A percentile compares a stretch with the other conserved stretches of the same genome.
Conservation (phyloP, 2,329 filamentous ascomycete genomes). For the Aspergillus vadensis region DNA sequence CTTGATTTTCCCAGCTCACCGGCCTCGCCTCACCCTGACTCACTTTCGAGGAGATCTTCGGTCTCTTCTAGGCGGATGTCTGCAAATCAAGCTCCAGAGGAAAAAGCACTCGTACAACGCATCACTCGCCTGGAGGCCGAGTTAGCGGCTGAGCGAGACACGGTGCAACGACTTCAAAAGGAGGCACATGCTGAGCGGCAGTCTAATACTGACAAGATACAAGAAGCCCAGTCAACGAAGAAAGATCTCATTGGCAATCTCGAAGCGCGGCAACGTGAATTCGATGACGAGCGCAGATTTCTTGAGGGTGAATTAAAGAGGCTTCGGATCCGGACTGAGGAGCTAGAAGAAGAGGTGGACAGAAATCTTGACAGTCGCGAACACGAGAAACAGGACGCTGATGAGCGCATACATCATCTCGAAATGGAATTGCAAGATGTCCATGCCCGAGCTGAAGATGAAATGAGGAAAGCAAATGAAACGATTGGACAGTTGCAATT, state of each 20-base stretch:
- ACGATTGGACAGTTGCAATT: slow-evolving; percentile 60
- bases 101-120: slow-evolving; percentile 63
- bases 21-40: slow-evolving; percentile 45
- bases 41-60: slow-evolving; percentile 59
- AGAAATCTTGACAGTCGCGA: slow-evolving; percentile 79
- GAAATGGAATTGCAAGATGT: slow-evolving; percentile 70
- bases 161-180: slow-evolving; percentile 66
- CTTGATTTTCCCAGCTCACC: slow-evolving; percentile 44
- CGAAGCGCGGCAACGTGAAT: slow-evolving; percentile 87
- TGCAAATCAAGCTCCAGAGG: slow-evolving; percentile 60
- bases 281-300: slow-evolving; percentile 78
- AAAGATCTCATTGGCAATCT: slow-evolving; percentile 93
- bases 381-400: slow-evolving; percentile 71
- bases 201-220: slow-evolving; percentile 66
- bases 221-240: slow-evolving; percentile 89
- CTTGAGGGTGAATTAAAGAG: slow-evolving; percentile 78
- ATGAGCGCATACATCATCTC: slow-evolving; percentile 68
- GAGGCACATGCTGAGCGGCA: slow-evolving; percentile 64
- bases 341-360: slow-evolving; percentile 90
- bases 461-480: slow-evolving; percentile 39
- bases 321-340: slow-evolving; percentile 76
- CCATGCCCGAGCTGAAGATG: slow-evolving; percentile 50
- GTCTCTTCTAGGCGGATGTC: slow-evolving; percentile 64
- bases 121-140: slow-evolving; percentile 75
- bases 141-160: slow-evolving; percentile 71